A percentile compares a stretch with the other conserved stretches of the same genome.
These are phyloP conservation scores for Botrytis pseudocinerea DNA, from an alignment of 2,329 filamentous ascomycete genomes.

Conservation along the genomic window DNA sequence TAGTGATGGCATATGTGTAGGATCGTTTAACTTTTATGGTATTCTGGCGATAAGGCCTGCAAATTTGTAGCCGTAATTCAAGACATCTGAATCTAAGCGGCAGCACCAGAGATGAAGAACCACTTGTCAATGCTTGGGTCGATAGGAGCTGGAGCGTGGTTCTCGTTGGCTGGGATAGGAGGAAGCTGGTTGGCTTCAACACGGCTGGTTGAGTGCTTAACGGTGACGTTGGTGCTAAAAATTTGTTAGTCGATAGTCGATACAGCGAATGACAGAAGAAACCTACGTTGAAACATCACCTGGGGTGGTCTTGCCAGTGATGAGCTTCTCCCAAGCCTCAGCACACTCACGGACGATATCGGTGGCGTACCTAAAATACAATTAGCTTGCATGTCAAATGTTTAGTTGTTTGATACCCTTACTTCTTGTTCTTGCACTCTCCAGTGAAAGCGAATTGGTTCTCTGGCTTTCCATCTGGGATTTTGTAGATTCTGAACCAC, in stretches of 20 bases:
- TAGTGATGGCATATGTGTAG: slow-evolving; percentile 7
- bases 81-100: slow-evolving; percentile 58
- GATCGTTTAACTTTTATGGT: slow-evolving; percentile 27
- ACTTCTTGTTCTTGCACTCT: slow-evolving; percentile 99
- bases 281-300: slow-evolving; percentile 82
- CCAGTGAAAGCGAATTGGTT: slow-evolving; percentile 99
- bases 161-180: slow-evolving; percentile 76
- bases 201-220: slow-evolving; percentile 71
- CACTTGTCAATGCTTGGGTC: slow-evolving; percentile 99
- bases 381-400: slow-evolving; percentile 25
- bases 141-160: slow-evolving; percentile 82
- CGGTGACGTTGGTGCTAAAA: slow-evolving; percentile 76
- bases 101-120: slow-evolving; percentile 99
- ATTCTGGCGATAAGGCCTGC: slow-evolving; percentile 24
- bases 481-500: slow-evolving; percentile 99
- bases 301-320: slow-evolving; percentile 81
- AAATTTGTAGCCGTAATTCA: slow-evolving; percentile 18
- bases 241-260: slow-evolving; percentile 38
- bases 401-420: slow-evolving; percentile 36
- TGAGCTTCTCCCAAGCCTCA: slow-evolving; percentile 95
- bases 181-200: slow-evolving; percentile 69
- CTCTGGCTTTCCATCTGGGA: slow-evolving; percentile 99
- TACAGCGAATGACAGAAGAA: neutral
- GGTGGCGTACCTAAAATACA: slow-evolving; percentile 75
- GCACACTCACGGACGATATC: slow-evolving; percentile 94